A percentile compares a stretch with the other conserved stretches of the same genome.
Conservation (phyloP, 2,329 filamentous ascomycete genomes). For the Colletotrichum sp. region DNA sequence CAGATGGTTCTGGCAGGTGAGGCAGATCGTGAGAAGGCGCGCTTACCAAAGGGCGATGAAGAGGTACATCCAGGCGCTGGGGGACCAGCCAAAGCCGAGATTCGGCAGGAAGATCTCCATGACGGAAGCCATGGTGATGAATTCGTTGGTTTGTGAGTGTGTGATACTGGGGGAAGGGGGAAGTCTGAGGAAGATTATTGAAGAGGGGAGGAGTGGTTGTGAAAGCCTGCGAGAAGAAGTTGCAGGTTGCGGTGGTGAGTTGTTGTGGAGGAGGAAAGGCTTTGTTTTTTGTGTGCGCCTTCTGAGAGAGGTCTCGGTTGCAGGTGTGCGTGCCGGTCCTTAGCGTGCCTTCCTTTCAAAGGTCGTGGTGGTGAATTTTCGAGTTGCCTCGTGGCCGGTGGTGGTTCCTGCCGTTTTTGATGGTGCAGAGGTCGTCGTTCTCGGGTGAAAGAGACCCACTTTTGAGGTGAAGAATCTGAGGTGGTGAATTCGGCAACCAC, state of each 20-base stretch:
- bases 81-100: slow-evolving; percentile 18
- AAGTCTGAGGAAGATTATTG: background rate
- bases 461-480: background rate
- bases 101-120: slow-evolving; percentile 18
- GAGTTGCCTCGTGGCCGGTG: background rate
- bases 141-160: background rate
- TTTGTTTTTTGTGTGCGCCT: background rate
- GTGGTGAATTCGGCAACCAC: background rate
- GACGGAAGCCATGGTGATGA: slow-evolving; percentile 8
- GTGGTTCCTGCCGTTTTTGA: slow-evolving; percentile 3
- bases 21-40: background rate
- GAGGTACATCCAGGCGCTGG: slow-evolving; percentile 21
- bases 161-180: background rate
- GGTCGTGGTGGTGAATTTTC: background rate
- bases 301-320: background rate
- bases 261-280: background rate
- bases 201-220: background rate
- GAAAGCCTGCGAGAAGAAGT: background rate
- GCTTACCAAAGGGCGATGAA: slow-evolving; percentile 50
- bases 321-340: background rate
- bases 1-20: background rate
- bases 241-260: background rate
- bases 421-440: background rate
- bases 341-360: slow-evolving; percentile 12
- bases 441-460: slow-evolving; percentile 6